A percentile compares a stretch with the other conserved stretches of the same genome.
Evolutionary conservation across 495 filamentous ascomycete genomes (phyloP).

Genomic region (Penicilliopsis zonata): DNA sequence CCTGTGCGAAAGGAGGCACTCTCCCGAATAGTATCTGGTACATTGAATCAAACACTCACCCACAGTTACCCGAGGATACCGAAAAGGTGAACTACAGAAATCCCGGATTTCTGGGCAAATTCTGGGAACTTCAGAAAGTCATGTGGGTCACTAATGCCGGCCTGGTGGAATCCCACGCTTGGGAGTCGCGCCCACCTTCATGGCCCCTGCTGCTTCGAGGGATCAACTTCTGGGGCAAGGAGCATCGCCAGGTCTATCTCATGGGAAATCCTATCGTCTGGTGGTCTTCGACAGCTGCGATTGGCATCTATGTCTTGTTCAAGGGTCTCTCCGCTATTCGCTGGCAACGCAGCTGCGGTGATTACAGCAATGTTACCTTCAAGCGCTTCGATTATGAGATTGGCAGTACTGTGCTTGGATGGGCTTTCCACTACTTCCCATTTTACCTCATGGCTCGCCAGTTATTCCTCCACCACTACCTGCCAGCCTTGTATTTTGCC

Average conservation of each 20-base stretch:
- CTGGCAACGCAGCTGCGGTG: constrained; percentile 85
- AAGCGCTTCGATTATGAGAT: constrained; percentile 97
- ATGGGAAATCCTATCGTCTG: constrained; percentile 93
- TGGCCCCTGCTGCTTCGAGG: constrained; percentile 91
- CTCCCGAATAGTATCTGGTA: constrained; percentile 97
- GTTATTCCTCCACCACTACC: constrained; percentile 94
- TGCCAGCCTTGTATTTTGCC: constrained; percentile 91
- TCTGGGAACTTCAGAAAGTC: constrained; percentile 98
- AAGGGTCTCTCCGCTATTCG: constrained; percentile 80
- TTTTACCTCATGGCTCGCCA: constrained; percentile 98
- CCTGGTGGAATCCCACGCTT: constrained; percentile 89
- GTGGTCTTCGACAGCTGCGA: constrained; percentile 79
- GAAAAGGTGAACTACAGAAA: constrained; percentile 94
- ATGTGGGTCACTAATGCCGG: constrained; percentile 99
- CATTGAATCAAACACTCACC: constrained; percentile 79
- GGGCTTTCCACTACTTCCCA: constrained; percentile 94
- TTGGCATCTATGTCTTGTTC: constrained; percentile 67
- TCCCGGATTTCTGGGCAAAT: constrained; percentile 94
- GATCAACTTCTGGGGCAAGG: constrained; percentile 98
- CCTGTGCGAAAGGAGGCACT: constrained; percentile 85
- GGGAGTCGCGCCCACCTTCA: constrained; percentile 89
- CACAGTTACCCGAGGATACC: constrained; percentile 54
- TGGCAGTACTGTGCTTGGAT: constrained; percentile 79
- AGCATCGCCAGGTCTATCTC: constrained; percentile 90
- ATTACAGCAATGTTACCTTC: constrained; percentile 71